These are phyloP conservation scores for Penicillium capsulatum DNA, from an alignment of 2,329 filamentous ascomycete species.

Conservation along the genomic window DNA sequence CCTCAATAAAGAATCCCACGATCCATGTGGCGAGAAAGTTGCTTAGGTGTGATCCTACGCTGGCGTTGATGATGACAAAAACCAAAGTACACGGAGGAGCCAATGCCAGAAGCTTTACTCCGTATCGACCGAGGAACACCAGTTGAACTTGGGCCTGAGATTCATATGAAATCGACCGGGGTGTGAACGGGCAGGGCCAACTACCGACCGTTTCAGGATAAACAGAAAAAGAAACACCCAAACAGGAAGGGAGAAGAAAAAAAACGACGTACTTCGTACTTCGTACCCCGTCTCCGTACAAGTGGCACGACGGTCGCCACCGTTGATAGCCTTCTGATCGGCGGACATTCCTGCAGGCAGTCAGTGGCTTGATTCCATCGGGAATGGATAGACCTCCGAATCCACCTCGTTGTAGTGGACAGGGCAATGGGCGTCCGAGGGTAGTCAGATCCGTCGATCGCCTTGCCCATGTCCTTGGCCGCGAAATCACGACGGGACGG, in stretches of 20 bases:
- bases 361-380: slow-evolving; percentile 1
- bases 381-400: slow-evolving; percentile 16
- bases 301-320: slow-evolving; percentile 21
- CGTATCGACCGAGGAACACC: background rate
- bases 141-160: slow-evolving; percentile 14
- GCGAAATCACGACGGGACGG: slow-evolving; percentile 19
- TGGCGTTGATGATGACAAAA: no score
- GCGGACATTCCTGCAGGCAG: slow-evolving; percentile 9
- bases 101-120: no score
- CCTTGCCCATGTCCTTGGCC: slow-evolving; percentile 8
- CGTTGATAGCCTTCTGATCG: slow-evolving; percentile 21
- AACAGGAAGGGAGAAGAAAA: background rate
- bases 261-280: no score
- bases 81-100: no score
- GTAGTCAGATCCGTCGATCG: slow-evolving; percentile 17
- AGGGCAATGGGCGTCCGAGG: slow-evolving; percentile 9
- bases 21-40: slow-evolving; percentile 1
- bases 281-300: no score
- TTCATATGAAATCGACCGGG: slow-evolving; percentile 19
- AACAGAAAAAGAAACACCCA: background rate
- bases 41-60: background rate
- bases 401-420: background rate
- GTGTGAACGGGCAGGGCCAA: slow-evolving; percentile 8
- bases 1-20: slow-evolving; percentile 1
- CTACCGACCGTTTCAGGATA: slow-evolving; percentile 25